Evolutionary conservation across 2,329 filamentous ascomycete species (phyloP).

Genomic region (Penicillium glabrum): DNA sequence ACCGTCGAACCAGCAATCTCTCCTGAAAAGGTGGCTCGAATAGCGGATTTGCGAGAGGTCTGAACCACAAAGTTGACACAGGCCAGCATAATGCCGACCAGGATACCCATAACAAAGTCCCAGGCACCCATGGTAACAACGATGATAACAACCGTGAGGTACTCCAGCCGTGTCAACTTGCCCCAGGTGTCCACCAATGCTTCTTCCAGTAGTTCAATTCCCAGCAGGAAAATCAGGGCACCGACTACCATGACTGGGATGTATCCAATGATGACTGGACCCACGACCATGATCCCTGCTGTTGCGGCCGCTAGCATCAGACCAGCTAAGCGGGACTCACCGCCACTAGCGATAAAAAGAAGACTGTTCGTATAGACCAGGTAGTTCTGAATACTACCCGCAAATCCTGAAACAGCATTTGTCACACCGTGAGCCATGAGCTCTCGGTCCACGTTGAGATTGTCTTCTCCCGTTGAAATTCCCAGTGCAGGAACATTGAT

Average conservation of each 20-base stretch:
- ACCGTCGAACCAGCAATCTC: constrained; percentile 90
- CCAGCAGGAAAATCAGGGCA: constrained; percentile 89
- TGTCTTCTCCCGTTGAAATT: constrained; percentile 86
- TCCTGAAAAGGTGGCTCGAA: constrained; percentile 86
- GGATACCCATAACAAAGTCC: constrained; percentile 93
- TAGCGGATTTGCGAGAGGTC: constrained; percentile 83
- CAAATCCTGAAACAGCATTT: constrained; percentile 82
- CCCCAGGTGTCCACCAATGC: constrained; percentile 86
- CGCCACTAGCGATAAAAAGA: constrained; percentile 93
- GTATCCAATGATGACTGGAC: constrained; percentile 84
- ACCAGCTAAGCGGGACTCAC: constrained; percentile 81
- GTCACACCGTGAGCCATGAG: constrained; percentile 90
- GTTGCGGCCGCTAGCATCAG: constrained; percentile 80
- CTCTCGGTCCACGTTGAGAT: constrained; percentile 86
- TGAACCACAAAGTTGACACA: constrained; percentile 91
- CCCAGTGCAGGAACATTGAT: constrained; percentile 96
- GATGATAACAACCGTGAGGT: constrained; percentile 83
- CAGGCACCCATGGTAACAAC: constrained; percentile 95
- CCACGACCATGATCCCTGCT: constrained; percentile 77
- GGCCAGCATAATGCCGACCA: constrained; percentile 85
- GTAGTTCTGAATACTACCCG: constrained; percentile 92
- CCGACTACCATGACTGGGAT: constrained; percentile 98
- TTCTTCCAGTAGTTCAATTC: constrained; percentile 87
- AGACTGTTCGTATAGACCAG: constrained; percentile 96
- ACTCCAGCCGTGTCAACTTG: constrained; percentile 83